Base-by-base conservation (phyloP, 331 rosid species). In the Rhamnella rubrinervis region DNA sequence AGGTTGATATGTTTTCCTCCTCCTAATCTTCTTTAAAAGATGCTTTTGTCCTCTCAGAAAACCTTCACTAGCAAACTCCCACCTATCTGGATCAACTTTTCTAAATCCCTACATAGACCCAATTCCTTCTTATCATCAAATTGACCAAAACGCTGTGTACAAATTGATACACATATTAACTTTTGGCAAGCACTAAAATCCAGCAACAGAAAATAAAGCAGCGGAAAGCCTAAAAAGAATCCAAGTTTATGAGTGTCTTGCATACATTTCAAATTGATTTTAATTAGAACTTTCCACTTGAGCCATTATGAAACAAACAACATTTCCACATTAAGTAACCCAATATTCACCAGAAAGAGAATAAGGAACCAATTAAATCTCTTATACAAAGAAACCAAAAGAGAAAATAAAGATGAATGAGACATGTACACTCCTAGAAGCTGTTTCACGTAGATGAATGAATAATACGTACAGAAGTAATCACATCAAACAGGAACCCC, bases 1-100 rank as follows among this genome's bases (percentile, higher is more conserved):
- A 51, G 68, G 55, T 31, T 81, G 86, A 64, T 70, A 28, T 35
- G 85, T 17, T 67, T 78, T 90, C 77, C 87, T 82, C 65, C 98
- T 85, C 71, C 87, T 87, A 13, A 90, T 90, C 50, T 78, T 77
- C 88, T 83, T 90, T 61, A 93, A 56, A 21, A 88, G 92, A 61
- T 79, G 82, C 72, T 65, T 90, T 71, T 87, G 76, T 28, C 98
- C 98, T 86, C 84, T 88, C 6, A 93, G 87, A 80, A 88, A 93
- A 65, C 80, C 87, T 71, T 88, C 91, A 73, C 87, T 88, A 39
- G 98, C 97, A 76, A 93, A 93, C 76, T 93, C 98, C 97, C 97
- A 93, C 55, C 63, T 90, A 61, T 88, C 97, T 74, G 95, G 87
- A 81, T 90, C 92, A 63, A 93, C 87, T 79, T 90, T 93, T 68